These are phyloP conservation scores for Mallotus repandus DNA, from an alignment of 441 rosid genomes.

Conservation along the genomic window DNA sequence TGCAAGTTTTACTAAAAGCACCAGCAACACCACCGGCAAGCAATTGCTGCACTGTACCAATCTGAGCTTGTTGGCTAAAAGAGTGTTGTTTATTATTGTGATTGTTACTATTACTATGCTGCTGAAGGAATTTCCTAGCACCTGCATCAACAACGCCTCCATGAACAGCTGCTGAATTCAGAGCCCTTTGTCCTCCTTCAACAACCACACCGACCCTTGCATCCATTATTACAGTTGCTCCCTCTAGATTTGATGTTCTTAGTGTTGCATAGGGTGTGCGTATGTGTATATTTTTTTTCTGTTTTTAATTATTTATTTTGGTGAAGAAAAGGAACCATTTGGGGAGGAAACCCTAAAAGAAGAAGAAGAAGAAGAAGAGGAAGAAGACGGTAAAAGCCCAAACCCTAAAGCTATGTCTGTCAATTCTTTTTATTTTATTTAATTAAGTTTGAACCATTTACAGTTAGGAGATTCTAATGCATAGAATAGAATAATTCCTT, in stretches of 20 bases:
- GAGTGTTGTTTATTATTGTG: slow-evolving; percentile 24
- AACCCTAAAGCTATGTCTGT: neutral
- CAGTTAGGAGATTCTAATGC: no score
- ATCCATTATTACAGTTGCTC: slow-evolving; percentile 42
- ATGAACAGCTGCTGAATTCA: slow-evolving; percentile 53
- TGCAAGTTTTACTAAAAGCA: slow-evolving; percentile 85
- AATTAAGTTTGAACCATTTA: no score
- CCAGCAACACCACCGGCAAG: slow-evolving; percentile 92
- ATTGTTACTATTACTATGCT: slow-evolving; percentile 22
- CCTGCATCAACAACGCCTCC: slow-evolving; percentile 53
- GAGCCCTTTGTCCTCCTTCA: slow-evolving; percentile 70
- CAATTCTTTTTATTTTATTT: no score
- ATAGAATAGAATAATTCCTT: no score
- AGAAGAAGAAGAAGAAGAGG: neutral
- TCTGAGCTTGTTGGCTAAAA: slow-evolving; percentile 41
- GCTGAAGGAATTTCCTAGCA: slow-evolving; percentile 47
- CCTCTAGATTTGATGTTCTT: neutral
- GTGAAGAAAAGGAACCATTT: neutral
- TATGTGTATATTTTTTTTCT: no score
- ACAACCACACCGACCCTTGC: slow-evolving; percentile 81
- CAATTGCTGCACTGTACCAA: slow-evolving; percentile 58
- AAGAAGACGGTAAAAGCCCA: neutral
- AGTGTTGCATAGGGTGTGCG: no score
- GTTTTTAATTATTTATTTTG: neutral
- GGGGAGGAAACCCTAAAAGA: neutral